phyloP scores from a whole-genome alignment of 306 rosid genomes.

The Mimosa pudica region DNA sequence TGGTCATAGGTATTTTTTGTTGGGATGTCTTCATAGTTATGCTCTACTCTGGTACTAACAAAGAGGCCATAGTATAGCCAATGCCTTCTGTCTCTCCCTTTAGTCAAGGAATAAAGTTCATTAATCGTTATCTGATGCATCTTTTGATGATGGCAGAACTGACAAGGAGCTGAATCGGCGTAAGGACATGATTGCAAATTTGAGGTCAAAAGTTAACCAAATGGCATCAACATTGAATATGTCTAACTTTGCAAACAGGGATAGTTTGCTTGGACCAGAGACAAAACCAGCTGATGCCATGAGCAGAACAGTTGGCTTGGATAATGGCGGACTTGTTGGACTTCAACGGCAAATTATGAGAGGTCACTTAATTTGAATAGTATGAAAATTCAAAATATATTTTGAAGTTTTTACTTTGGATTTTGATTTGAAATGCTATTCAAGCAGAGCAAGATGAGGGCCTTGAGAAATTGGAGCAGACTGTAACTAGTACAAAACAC shows the following conservation, averaged over 20 bases:
- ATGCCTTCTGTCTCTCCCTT: conserved; percentile 7
- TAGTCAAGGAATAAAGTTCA: conserved; percentile 23
- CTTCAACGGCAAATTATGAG: conserved; percentile 89
- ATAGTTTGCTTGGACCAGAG: conserved; percentile 93
- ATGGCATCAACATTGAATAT: conserved; percentile 87
- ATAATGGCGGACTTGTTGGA: conserved; percentile 84
- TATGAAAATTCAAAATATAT: conserved; percentile 15
- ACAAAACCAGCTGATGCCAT: conserved; percentile 73
- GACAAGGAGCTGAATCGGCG: conserved; percentile 99
- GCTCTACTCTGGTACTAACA: conserved; percentile 14
- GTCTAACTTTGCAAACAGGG: conserved; percentile 87
- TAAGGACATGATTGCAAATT: conserved; percentile 70
- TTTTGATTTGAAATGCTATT: conserved; percentile 39
- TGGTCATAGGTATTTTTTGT: neutral
- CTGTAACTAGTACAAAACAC: conserved; percentile 92
- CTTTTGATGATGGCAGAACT: conserved; percentile 56
- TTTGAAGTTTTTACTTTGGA: conserved; percentile 29
- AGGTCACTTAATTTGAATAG: conserved; percentile 55
- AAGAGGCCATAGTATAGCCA: conserved; percentile 8
- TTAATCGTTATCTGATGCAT: conserved; percentile 30
- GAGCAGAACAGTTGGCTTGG: conserved; percentile 80
- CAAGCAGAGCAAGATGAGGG: conserved; percentile 95
- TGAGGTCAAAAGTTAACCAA: conserved; percentile 81
- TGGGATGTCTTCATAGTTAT: neutral
- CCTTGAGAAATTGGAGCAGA: conserved; percentile 93